Evolutionary conservation across 768 basidiomycete species (phyloP), one percentile per base, ranked within the genome.

Genomic region (Lactifluus pinguis): DNA sequence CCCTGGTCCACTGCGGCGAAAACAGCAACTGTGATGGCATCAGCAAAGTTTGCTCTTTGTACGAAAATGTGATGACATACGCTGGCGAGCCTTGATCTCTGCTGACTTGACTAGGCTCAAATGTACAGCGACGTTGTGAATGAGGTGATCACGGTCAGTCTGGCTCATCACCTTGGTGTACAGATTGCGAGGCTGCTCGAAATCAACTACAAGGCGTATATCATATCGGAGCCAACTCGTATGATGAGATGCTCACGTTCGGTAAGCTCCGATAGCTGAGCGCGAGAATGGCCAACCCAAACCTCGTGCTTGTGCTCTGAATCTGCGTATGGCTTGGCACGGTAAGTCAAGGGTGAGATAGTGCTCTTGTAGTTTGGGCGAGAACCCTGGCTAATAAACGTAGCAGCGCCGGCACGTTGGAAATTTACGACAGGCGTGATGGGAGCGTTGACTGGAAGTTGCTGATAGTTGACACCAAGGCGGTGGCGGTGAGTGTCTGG

Each of bases 341-440:
- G 71, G 78, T 87, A 92, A n/a, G 74, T 71, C 60, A 97, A 80
- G 8, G 90, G 87, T 49, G 78, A 73, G 70, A 93, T 81, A 52
- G 80, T 80, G 74, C 86, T 88, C 76, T 86, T 83, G 79, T 95
- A 97, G 79, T 91, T 92, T 63, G 95, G 92, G 25, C 90, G 81
- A 61, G 76, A 71, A 64, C 92, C 94, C 74, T 95, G 93, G 69
- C 85, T 91, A 69, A 84, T 73, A 74, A 84, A 83, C 1, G 83
- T 76, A 73, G 76, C 79, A 8, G 74, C 58, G 21, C 94, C 95
- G 67, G 89, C 93, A 48, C 94, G 88, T 75, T 95, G 92, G 88
- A 95, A 95, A 82, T 95, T 94, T 63, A 83, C 80, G 57, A 90
- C 76, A 5, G 86, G 87, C 54, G 74, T 76, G 52, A 87, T 70